Percentiles rank a stretch among this genome's conserved stretches.
Evolutionary conservation across 1,139 yeast genomes (phyloP).

Genomic region (Suzukiozyma palmioleophila): DNA sequence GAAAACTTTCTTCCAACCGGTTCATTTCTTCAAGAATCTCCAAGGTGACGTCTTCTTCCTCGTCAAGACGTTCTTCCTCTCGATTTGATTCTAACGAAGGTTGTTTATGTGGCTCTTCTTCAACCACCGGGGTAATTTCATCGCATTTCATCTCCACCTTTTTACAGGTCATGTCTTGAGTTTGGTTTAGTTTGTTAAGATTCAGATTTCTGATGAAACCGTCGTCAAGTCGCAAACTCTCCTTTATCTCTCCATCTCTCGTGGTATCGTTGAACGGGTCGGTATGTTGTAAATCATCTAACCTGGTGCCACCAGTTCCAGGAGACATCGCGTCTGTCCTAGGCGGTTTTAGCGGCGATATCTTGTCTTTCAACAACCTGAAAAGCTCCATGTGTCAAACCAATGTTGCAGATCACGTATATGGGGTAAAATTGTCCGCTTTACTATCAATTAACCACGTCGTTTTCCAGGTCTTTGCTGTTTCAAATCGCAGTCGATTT

Average conservation of each 20-base stretch:
- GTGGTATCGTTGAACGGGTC: conserved; percentile 29
- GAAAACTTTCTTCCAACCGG: conserved; percentile 59
- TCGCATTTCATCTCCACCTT: not conserved
- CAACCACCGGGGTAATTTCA: not conserved
- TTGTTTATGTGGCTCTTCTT: conserved; percentile 5
- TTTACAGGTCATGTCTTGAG: conserved; percentile 5
- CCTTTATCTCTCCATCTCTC: not conserved
- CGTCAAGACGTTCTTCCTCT: conserved; percentile 11
- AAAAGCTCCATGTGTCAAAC: conserved; percentile 8
- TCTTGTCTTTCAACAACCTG: conserved; percentile 14
- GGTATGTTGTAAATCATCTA: conserved; percentile 18
- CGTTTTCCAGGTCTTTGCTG: not conserved
- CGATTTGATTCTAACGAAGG: conserved; percentile 8
- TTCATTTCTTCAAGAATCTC: conserved; percentile 66
- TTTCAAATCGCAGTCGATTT: not conserved
- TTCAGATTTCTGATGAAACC: conserved; percentile 1
- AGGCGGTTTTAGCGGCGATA: conserved; percentile 13
- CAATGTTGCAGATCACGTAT: not conserved
- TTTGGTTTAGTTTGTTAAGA: conserved; percentile 6
- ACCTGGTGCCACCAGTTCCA: conserved; percentile 8
- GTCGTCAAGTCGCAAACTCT: not conserved
- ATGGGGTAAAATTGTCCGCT: not conserved
- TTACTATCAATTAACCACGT: not conserved
- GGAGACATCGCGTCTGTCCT: conserved; percentile 8
- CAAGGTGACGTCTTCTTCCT: conserved; percentile 41